Base-by-base conservation (phyloP, 1,284 basidiomycete species). In the Lentinula novae-zelandiae region DNA sequence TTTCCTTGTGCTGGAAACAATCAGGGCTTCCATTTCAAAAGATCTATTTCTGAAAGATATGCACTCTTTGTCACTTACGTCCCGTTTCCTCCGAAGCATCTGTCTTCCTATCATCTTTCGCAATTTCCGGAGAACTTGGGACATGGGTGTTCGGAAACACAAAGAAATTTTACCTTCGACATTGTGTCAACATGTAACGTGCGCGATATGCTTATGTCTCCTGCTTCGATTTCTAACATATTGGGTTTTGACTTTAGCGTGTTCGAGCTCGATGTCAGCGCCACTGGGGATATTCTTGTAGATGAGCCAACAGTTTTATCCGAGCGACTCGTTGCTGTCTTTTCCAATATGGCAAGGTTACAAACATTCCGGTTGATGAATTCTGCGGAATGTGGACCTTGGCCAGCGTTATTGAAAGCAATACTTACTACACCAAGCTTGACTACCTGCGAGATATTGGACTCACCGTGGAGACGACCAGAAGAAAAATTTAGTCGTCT, bases 101-200 rank as follows among this genome's bases (percentile, higher is more conserved):
- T 63, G 62, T 34, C 53, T 63, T 20, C 56, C 62, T 8, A 5
- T 63, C 34, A 48, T 63, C 17, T 63, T 63, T 52, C 59, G 62
- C 10, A 48, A 20, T 1, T 53, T 63, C 31, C 57, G 53, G 44
- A 51, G 59, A 34, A 49, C 55, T n/a, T 63, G 62, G 62, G 57
- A 60, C 27, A 39, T 60, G 38, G 33, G 44, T 17, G 46, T 52
- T 17, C 27, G 42, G 46, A 57, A 60, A 27, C 42, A 38, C 34
- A 57, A 57, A 31, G 49, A 50, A 20, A 53, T 60, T 12, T 34
- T 63, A 2, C 62, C 62, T 50, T n/a, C 40, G 27, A 40, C 42
- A 3, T 53, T 60, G 36, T 63, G 62, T 38, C 52, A 53, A 22
- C 51, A 63, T 58, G 62, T 63, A 56, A 61, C 60, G 60, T 61